phyloP scores from a whole-genome alignment of 106 monocot species.

The Narthecium ossifragum region DNA sequence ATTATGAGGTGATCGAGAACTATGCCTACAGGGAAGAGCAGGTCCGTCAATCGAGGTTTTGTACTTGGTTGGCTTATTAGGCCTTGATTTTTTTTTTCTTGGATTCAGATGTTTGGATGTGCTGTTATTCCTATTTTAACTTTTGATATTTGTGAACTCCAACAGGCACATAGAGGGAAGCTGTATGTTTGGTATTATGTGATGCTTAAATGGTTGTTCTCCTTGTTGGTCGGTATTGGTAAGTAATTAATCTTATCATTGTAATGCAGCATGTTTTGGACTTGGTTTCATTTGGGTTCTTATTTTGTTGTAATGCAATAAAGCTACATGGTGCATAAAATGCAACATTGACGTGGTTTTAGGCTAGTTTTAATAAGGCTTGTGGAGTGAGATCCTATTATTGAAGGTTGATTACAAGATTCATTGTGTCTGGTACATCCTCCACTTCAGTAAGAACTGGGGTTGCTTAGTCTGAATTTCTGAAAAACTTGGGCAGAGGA shows the following conservation, averaged over 20 bases:
- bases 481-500: no score
- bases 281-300: not conserved
- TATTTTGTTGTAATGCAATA: conserved; percentile 1
- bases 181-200: conserved; percentile 77
- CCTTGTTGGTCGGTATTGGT: conserved; percentile 91
- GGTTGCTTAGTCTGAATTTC: no score
- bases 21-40: conserved; percentile 84
- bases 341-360: no score
- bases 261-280: not conserved
- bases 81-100: not conserved
- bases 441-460: no score
- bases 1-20: conserved; percentile 96
- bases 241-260: conserved; percentile 1
- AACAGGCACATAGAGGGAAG: conserved; percentile 74
- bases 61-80: not conserved
- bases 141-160: conserved; percentile 2
- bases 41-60: conserved; percentile 23
- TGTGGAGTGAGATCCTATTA: no score
- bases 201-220: conserved; percentile 82
- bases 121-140: not conserved
- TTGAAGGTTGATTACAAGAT: no score
- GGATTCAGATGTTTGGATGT: conserved; percentile 1
- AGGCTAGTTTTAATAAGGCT: no score
- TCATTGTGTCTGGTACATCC: no score
- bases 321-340: no score